These are phyloP conservation scores for Medicago ruthenica DNA, from an alignment of 306 rosid genomes.

Conservation along the genomic window DNA sequence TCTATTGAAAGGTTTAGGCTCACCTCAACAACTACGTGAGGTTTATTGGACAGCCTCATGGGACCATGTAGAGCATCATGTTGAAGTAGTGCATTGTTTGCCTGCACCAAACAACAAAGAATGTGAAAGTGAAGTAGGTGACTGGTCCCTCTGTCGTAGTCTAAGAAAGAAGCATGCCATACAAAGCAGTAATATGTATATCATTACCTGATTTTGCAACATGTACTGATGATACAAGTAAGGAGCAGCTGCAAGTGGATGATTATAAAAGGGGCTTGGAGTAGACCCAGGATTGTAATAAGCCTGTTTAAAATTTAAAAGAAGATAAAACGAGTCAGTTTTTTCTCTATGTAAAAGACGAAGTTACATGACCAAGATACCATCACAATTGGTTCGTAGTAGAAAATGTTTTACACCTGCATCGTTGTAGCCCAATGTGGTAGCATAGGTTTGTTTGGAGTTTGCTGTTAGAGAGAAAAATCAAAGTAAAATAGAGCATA, in stretches of 20 bases:
- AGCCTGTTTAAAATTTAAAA: constrained; percentile 43
- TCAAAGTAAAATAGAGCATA: constrained; percentile 7
- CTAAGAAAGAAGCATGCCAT: constrained; percentile 23
- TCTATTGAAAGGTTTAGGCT: constrained; percentile 24
- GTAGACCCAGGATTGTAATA: constrained; percentile 35
- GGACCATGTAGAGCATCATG: constrained; percentile 35
- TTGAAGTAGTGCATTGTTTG: constrained; percentile 30
- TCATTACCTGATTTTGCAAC: constrained; percentile 51
- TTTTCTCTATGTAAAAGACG: constrained; percentile 9
- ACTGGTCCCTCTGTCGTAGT: constrained; percentile 29
- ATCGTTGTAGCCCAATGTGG: constrained; percentile 41
- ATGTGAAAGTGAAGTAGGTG: constrained; percentile 25
- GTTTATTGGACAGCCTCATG: constrained; percentile 27
- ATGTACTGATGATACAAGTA: constrained; percentile 29
- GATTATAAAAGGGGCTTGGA: constrained; percentile 32
- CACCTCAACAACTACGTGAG: constrained; percentile 40
- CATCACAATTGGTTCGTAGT: constrained; percentile 16
- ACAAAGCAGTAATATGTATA: constrained; percentile 23
- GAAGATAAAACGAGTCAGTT: constrained; percentile 12
- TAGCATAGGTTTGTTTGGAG: constrained; percentile 29
- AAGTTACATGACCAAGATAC: constrained; percentile 15
- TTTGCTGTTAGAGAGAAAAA: constrained; percentile 31
- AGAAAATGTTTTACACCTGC: constrained; percentile 44
- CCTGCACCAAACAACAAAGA: constrained; percentile 41
- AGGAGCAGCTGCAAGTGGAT: constrained; percentile 41